phyloP scores from a whole-genome alignment of 768 basidiomycete genomes.

The Termitomyces sp. region DNA sequence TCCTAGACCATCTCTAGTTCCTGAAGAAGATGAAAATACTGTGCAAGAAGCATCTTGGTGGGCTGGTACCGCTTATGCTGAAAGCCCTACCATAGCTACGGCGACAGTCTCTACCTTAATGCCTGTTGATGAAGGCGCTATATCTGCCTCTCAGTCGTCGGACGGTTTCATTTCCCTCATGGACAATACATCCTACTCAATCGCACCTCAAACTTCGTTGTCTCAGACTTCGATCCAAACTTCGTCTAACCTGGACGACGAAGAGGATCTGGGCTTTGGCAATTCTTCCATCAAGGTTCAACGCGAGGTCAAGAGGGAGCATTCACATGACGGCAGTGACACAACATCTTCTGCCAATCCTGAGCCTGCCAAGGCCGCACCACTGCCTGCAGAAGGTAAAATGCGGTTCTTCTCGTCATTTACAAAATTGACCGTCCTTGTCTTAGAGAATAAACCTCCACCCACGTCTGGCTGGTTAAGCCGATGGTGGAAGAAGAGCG shows the following conservation, averaged over 20 bases:
- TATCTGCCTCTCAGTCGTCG: conserved; percentile 33
- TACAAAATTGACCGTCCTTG: neutral
- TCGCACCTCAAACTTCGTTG: conserved; percentile 22
- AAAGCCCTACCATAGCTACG: conserved; percentile 37
- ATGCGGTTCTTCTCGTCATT: neutral
- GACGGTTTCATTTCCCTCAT: conserved; percentile 81
- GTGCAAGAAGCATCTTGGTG: conserved; percentile 57
- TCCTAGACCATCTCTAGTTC: conserved; percentile 22
- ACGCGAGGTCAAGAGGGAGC: conserved; percentile 26
- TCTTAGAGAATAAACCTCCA: conserved; percentile 8
- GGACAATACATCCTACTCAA: conserved; percentile 51
- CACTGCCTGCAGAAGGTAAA: conserved; percentile 24
- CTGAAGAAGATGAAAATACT: conserved; percentile 28
- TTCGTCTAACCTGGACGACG: conserved; percentile 34
- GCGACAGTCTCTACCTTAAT: conserved; percentile 70
- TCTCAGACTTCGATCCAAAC: conserved; percentile 8
- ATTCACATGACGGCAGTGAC: conserved; percentile 21
- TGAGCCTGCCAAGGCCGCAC: conserved; percentile 7
- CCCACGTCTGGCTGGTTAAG: conserved; percentile 64
- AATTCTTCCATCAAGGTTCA: conserved; percentile 45
- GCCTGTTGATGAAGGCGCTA: conserved; percentile 39
- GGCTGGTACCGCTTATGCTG: conserved; percentile 40
- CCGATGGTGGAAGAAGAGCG: conserved; percentile 71
- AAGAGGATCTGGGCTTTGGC: conserved; percentile 86
- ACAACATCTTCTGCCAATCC: conserved; percentile 9